Base-by-base conservation (phyloP, 768 basidiomycete genomes). In the Mycena galopus region DNA sequence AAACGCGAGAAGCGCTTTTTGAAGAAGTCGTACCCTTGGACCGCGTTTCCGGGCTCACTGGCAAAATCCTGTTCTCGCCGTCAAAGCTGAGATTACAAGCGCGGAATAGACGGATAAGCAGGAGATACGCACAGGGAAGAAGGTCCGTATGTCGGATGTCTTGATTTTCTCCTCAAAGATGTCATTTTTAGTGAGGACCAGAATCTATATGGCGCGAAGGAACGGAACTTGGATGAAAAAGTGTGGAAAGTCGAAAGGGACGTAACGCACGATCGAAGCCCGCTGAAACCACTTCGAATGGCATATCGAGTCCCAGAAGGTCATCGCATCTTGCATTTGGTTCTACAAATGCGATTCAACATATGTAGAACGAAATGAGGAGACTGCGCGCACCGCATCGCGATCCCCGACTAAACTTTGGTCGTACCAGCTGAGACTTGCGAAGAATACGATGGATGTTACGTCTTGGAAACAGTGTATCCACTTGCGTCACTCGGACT, bases 221-320 rank as follows among this genome's bases (percentile, higher is more conserved):
- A 16, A 65, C n/a, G 39, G 27, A n/a, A 51, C 33, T 70, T 29
- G 33, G 7, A 35, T 35, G 21, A 44, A 56, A 29, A 57, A 29
- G 37, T 71, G 12, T 6, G 7, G 33, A 35, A 12, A 35, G 33
- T 35, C 33, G n/a, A n/a, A 39, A 55, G 32, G 29, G 71, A 33
- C 12, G 27, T 12, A 30, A 84, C 93, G 55, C 74, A 96, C 96
- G 67, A 98, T 94, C 17, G 95, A 95, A 0, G 96, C 96, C 73
- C 93, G 90, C 82, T 94, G 93, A 85, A 98, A 98, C 96, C 96
- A 97, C 75, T 96, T 94, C 17, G 95, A 96, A 80, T 97, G 95
- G 83, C 96, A 97, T 88, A 98, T 97, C 50, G 96, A 96, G 76
- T 98, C 96, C 93, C 96, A 98, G 59, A 98, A 94, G 21, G 94